Percentiles rank a stretch among this genome's conserved stretches.
phyloP scores from a whole-genome alignment of 306 rosid genomes.

The Biancaea sappan region DNA sequence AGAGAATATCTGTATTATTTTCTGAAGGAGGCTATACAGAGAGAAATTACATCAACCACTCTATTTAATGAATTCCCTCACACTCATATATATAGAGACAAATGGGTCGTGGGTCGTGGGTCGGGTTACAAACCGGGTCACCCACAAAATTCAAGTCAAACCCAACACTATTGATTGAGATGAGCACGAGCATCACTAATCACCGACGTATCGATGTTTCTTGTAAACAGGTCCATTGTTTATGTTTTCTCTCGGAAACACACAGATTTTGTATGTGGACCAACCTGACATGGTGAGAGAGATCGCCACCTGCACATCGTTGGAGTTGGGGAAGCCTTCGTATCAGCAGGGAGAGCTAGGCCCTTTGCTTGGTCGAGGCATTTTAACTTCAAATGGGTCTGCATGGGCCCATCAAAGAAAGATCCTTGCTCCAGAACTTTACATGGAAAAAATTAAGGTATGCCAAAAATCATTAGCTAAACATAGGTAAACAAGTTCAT shows the following conservation, averaged over 20 bases:
- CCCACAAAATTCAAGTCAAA: no score
- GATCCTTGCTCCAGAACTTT: slow-evolving; percentile 53
- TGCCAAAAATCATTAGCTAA: neutral
- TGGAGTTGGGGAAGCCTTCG: slow-evolving; percentile 49
- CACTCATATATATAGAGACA: no score
- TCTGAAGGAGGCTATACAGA: no score
- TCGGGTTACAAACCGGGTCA: no score
- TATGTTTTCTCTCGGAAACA: slow-evolving; percentile 51
- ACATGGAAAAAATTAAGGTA: slow-evolving; percentile 62
- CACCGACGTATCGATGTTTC: no score
- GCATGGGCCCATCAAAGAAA: slow-evolving; percentile 51
- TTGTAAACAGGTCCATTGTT: slow-evolving; percentile 39
- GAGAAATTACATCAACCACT: no score
- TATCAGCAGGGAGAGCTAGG: slow-evolving; percentile 36
- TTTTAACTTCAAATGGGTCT: slow-evolving; percentile 48
- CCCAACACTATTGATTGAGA: no score
- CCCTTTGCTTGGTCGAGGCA: slow-evolving; percentile 53
- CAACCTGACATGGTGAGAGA: slow-evolving; percentile 41
- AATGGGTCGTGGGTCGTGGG: no score
- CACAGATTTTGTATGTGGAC: slow-evolving; percentile 38
- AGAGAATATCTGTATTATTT: no score
- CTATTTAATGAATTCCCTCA: no score
- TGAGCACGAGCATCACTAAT: no score
- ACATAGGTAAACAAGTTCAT: no score
- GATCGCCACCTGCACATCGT: slow-evolving; percentile 42